Percentiles rank a stretch among this genome's conserved stretches.
Evolutionary conservation across 768 basidiomycete genomes (phyloP).

Genomic region (Auriculariales sp.): DNA sequence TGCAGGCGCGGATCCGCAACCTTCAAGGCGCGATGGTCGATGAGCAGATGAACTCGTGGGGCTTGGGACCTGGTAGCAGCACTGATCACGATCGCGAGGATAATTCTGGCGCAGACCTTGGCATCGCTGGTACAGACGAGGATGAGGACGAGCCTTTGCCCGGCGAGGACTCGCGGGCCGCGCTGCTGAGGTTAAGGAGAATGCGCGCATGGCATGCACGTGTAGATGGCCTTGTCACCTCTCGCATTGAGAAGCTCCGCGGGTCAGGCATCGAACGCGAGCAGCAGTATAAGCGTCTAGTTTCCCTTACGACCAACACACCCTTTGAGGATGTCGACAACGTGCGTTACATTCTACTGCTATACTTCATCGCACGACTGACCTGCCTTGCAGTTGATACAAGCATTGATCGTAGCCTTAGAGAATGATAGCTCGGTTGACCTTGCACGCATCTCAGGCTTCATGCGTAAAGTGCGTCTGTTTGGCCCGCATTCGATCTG

Average conservation of each 20-base stretch:
- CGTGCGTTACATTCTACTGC: slow-evolving; percentile 34
- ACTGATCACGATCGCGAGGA: slow-evolving; percentile 25
- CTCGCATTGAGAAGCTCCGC: slow-evolving; percentile 52
- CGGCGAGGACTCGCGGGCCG: slow-evolving; percentile 36
- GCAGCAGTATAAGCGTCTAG: slow-evolving; percentile 81
- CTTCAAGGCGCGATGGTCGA: slow-evolving; percentile 64
- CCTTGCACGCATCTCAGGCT: slow-evolving; percentile 73
- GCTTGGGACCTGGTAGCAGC: slow-evolving; percentile 48
- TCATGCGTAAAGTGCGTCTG: slow-evolving; percentile 68
- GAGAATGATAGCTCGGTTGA: slow-evolving; percentile 80
- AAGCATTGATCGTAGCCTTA: slow-evolving; percentile 70
- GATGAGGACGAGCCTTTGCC: slow-evolving; percentile 68
- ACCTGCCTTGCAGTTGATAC: slow-evolving; percentile 48
- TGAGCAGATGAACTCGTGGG: slow-evolving; percentile 79
- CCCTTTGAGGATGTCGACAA: slow-evolving; percentile 80
- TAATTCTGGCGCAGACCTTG: slow-evolving; percentile 46
- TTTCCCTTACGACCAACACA: slow-evolving; percentile 78
- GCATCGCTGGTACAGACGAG: slow-evolving; percentile 41
- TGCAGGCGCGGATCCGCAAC: slow-evolving; percentile 69
- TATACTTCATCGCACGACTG: slow-evolving; percentile 5
- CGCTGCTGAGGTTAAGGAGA: slow-evolving; percentile 56
- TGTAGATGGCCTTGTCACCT: slow-evolving; percentile 58
- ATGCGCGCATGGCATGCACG: slow-evolving; percentile 74
- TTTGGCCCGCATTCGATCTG: not conserved
- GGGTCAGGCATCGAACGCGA: slow-evolving; percentile 80